Evolutionary conservation across 116 monocot genomes (phyloP).

Genomic region (Iris pallida): DNA sequence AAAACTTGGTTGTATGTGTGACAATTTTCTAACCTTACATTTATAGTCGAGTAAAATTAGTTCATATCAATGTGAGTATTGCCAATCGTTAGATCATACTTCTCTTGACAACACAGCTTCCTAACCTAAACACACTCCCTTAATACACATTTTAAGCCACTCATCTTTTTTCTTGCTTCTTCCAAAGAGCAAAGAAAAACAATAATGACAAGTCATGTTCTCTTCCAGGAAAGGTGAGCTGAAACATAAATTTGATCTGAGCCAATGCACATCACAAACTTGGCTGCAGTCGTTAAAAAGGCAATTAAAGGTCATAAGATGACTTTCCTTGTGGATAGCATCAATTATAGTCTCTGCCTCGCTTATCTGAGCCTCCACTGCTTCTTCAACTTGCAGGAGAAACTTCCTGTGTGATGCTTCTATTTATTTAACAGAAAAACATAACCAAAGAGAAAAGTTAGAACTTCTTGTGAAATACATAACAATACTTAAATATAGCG

Average conservation of each 20-base stretch:
- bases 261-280: neutral
- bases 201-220: neutral
- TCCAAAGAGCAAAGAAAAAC: conserved; percentile 17
- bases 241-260: neutral
- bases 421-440: conserved; percentile 22
- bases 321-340: conserved; percentile 46
- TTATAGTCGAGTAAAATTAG: neutral
- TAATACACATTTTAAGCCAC: conserved; percentile 49
- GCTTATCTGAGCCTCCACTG: conserved; percentile 46
- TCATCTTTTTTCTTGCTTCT: conserved; percentile 69
- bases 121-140: conserved; percentile 28
- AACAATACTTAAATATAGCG: no score
- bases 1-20: no score
- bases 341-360: conserved; percentile 60
- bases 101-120: no score
- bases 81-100: no score
- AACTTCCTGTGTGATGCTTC: conserved; percentile 75
- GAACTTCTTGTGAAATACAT: neutral
- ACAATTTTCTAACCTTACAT: neutral
- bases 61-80: no score
- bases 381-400: conserved; percentile 51
- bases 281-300: neutral
- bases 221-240: neutral
- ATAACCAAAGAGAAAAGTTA: neutral
- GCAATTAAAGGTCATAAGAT: neutral